Base-by-base conservation (phyloP, 2,329 filamentous ascomycete genomes). In the Cucurbitaria berberidis region DNA sequence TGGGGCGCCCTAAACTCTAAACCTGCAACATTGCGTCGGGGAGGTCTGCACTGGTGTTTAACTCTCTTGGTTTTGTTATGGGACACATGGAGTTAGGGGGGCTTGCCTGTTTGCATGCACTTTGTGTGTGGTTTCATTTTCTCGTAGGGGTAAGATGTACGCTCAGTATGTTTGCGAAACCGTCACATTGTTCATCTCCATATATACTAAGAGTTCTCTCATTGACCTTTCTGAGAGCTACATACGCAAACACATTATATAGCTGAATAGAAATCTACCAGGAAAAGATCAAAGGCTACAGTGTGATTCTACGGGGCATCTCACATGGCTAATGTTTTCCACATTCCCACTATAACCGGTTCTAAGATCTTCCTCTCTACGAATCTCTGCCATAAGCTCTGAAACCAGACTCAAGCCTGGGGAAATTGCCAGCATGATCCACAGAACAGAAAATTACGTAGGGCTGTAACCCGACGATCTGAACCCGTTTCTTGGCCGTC, bases 61-160 rank as follows among this genome's bases (percentile, higher is more conserved):
- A 29, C 22, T n/a, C 9, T 48, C 34, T 53, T 15, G 21, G 26
- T 39, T 4, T 45, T 26, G n/a, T 34, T 43, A 21, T 18, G n/a
- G 22, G 22, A 27, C 9, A 44, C 27, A 22, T 30, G 50, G 50
- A 21, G 53, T 45, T 56, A 50, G 45, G 50, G 50, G 50, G 36
- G 50, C 53, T 32, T 53, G 50, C 53, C 29, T n/a, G 43, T 34
- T 49, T 18, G 41, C 35, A 49, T 44, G 11, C 18, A 38, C 24
- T 32, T 21, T 42, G 26, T 16, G 27, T 46, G 19, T 46, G 21
- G 5, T 30, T 38, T 46, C 15, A 27, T 18, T 18, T 16, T 16
- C 10, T 34, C 11, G 32, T 39, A 43, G 35, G n/a, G 26, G 21
- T 22, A 39, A 24, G 10, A 5, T 48, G 51, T 39, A 45, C 34